Evolutionary conservation across 2,329 filamentous ascomycete species (phyloP), one percentile per base, ranked within the genome.

Genomic region (Verticillium alfalfae): DNA sequence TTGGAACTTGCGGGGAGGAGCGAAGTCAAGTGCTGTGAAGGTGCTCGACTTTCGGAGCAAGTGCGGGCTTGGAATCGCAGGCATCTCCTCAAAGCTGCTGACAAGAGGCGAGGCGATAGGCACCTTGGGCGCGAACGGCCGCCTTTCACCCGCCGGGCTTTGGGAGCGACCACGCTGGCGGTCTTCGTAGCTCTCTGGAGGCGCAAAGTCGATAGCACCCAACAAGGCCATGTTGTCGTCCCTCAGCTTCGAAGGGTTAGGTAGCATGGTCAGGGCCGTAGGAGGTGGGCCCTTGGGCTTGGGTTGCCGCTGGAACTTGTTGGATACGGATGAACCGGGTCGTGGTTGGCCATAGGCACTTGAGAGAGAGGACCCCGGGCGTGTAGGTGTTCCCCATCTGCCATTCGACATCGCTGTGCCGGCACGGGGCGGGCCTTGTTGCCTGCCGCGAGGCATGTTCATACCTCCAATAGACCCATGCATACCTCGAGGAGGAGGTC

Each of bases 61-160:
- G 72, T 93, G 88, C 86, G 95, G 93, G 83, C 93, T 97, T 41
- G 95, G 95, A 66, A 99, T 87, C 9, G 84, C 83, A 13, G 89
- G 77, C 64, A 98, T 87, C 63, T 98, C 94, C 61, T 98, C 94
- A 74, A 93, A 97, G 5, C 93, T 84, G 63, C 89, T 92, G 31
- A 84, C 88, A 45, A 97, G 82, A 1, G 93, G 93, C n/a, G 88
- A 90, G 71, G 91, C 89, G 36, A 86, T 84, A 16, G 89, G 86
- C 2, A 93, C 83, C 41, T 82, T 80, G n/a, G 90, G 88, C 61
- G 87, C 88, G 78, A 92, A 99, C 1, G 92, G 87, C 38, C 88
- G 76, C 66, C 86, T 81, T 72, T 88, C 86, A 58, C 86, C 85
- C 6, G 84, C 73, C 12, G 86, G 86, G 68, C 86, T 88, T 68